Evolutionary conservation across 768 basidiomycete genomes (phyloP).

Genomic region (Agrocybe praecox): DNA sequence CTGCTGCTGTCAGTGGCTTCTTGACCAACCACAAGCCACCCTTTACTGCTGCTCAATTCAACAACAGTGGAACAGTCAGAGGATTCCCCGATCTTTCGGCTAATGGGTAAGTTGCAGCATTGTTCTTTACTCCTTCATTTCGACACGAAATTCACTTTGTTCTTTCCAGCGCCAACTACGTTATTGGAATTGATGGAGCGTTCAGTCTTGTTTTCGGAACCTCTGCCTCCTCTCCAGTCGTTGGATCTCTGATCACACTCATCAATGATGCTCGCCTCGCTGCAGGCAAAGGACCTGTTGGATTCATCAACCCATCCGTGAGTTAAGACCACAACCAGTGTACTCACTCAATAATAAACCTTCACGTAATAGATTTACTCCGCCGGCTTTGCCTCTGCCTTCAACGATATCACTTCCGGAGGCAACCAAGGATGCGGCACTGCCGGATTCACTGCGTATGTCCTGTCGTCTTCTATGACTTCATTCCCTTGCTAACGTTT

Average conservation of each 20-base stretch:
- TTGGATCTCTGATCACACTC: slow-evolving; percentile 45
- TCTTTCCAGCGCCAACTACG: slow-evolving; percentile 36
- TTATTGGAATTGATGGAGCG: slow-evolving; percentile 40
- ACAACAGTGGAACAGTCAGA: slow-evolving; percentile 44
- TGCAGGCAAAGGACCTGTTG: slow-evolving; percentile 42
- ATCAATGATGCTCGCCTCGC: slow-evolving; percentile 55
- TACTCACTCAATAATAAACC: background rate
- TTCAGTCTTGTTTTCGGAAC: slow-evolving; percentile 42
- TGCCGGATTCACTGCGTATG: slow-evolving; percentile 36
- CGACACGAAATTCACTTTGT: background rate
- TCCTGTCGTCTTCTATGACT: background rate
- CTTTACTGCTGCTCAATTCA: slow-evolving; percentile 44
- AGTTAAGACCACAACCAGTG: background rate
- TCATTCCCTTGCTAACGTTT: background rate
- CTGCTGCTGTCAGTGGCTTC: slow-evolving; percentile 38
- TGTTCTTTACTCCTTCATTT: background rate
- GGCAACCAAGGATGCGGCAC: slow-evolving; percentile 27
- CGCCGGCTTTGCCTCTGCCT: slow-evolving; percentile 11
- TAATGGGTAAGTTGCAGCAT: slow-evolving; percentile 35
- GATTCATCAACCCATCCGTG: slow-evolving; percentile 51
- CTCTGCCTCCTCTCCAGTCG: slow-evolving; percentile 44
- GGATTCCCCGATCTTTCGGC: slow-evolving; percentile 54
- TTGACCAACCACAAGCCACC: slow-evolving; percentile 33
- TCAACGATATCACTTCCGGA: slow-evolving; percentile 25
- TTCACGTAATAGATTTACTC: slow-evolving; percentile 20